Evolutionary conservation across 75 land plant species (phyloP).

Genomic region (Sequoiadendron giganteum): DNA sequence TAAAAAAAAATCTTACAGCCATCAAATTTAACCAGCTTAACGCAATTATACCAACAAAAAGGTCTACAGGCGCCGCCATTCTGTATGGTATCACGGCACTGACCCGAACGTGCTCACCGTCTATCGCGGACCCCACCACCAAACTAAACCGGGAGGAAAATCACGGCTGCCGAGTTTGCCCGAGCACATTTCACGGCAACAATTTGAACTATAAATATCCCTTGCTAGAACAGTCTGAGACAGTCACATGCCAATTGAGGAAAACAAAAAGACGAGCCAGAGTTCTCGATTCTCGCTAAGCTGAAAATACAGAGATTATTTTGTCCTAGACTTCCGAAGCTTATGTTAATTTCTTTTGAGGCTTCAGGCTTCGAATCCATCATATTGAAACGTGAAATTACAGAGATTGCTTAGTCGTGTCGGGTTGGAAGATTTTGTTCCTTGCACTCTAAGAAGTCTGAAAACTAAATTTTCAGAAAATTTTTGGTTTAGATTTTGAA

Average conservation of each 20-base stretch:
- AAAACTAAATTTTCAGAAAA: neutral
- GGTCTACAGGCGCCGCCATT: neutral
- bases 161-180: neutral
- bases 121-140: neutral
- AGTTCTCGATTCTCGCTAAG: neutral
- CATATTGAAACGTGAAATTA: neutral
- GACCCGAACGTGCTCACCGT: neutral
- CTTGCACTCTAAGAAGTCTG: too few species aligned
- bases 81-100: neutral
- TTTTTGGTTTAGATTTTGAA: too few species aligned
- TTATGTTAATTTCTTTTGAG: neutral
- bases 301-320: neutral
- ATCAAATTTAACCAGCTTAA: too few species aligned
- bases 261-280: neutral
- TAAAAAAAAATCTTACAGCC: too few species aligned
- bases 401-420: too few species aligned
- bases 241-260: neutral
- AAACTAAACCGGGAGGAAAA: neutral
- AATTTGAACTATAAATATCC: neutral
- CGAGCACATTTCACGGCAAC: neutral
- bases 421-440: too few species aligned
- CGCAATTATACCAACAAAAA: neutral
- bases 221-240: neutral
- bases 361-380: neutral
- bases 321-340: neutral